Conservation (phyloP, 2,329 filamentous ascomycete species). For the Diaporthe nobilis region DNA sequence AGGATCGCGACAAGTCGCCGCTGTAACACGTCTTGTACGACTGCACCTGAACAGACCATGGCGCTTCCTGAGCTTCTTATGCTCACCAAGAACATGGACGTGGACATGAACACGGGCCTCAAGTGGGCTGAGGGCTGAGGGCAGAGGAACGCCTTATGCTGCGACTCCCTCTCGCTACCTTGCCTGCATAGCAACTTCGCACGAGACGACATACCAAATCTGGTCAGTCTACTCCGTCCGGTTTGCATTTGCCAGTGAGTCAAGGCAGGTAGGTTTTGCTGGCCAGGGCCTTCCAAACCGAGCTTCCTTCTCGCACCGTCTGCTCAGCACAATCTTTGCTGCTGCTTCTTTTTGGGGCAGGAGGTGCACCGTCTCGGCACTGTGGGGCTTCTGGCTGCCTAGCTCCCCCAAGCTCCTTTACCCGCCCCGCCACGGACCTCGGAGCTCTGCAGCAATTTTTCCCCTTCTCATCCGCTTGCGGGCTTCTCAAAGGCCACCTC, state of each 20-base stretch:
- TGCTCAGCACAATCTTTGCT: background rate
- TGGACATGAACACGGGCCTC: background rate
- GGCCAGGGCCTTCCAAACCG: background rate
- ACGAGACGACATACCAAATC: background rate
- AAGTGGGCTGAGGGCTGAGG: background rate
- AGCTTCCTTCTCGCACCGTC: background rate
- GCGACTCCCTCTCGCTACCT: background rate
- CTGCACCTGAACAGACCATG: background rate
- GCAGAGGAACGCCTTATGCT: background rate
- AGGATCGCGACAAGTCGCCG: too few species aligned
- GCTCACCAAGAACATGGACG: background rate
- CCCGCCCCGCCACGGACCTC: conserved; percentile 23
- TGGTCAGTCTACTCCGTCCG: background rate
- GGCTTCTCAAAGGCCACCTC: conserved; percentile 40
- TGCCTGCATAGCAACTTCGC: background rate
- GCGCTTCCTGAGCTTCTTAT: background rate
- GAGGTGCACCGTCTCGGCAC: background rate
- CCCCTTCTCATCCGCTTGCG: conserved; percentile 36
- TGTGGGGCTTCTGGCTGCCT: background rate
- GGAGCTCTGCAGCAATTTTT: conserved; percentile 37
- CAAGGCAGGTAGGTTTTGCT: conserved; percentile 2
- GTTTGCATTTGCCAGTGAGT: conserved; percentile 3
- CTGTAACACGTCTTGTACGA: background rate
- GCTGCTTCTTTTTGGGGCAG: background rate
- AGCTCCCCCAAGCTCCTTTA: conserved; percentile 17